Conservation (phyloP, 352 stramenopile genomes). For the Saprolegnia diclina region DNA sequence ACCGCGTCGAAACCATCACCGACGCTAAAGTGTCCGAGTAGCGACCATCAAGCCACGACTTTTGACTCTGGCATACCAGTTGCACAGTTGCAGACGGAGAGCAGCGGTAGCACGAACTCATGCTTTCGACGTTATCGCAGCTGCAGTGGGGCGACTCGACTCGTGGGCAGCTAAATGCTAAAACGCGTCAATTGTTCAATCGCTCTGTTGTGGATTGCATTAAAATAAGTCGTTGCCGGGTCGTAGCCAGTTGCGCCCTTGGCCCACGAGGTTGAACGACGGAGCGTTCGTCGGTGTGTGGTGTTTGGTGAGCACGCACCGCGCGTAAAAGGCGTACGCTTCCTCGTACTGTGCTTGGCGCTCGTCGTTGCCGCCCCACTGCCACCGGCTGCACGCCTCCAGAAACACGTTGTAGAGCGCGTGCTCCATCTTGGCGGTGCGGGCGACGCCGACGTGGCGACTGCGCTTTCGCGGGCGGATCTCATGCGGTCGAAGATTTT, state of each 20-base stretch:
- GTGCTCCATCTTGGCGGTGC: conserved; percentile 7
- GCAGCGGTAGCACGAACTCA: too few species aligned
- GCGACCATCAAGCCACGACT: too few species aligned
- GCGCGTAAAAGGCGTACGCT: conserved; percentile 13
- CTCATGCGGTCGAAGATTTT: not conserved
- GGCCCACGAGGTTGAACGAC: conserved; percentile 8
- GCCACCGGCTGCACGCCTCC: conserved; percentile 17
- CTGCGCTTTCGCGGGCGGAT: not conserved
- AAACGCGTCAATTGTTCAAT: too few species aligned
- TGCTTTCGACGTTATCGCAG: too few species aligned
- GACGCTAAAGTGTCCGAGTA: too few species aligned
- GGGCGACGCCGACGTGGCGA: not conserved
- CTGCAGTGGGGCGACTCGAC: too few species aligned
- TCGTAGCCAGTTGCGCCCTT: conserved; percentile 24
- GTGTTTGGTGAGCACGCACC: not conserved
- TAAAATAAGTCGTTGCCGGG: not conserved
- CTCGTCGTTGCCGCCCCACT: conserved; percentile 10
- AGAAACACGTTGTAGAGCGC: conserved; percentile 24
- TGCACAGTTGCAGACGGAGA: too few species aligned
- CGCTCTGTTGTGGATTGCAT: too few species aligned
- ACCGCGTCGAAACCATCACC: too few species aligned
- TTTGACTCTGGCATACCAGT: too few species aligned
- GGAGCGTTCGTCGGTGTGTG: not conserved
- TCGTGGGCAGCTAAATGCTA: too few species aligned
- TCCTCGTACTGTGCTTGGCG: conserved; percentile 16